Conservation (phyloP, 2,329 filamentous ascomycete genomes). For the Ceratocystis cubensis region DNA sequence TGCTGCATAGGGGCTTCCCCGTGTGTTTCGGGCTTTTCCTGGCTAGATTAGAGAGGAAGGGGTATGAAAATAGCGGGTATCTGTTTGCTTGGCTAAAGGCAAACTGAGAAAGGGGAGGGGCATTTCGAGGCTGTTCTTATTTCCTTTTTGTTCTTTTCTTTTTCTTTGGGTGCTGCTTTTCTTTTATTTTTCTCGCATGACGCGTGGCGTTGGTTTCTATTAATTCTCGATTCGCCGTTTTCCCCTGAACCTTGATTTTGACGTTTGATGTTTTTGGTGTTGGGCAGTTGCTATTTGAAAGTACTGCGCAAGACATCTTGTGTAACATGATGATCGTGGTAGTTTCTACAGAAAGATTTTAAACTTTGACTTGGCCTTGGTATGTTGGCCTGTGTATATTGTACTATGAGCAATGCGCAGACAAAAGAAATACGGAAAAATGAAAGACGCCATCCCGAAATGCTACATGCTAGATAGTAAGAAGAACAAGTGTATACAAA, state of each 20-base stretch:
- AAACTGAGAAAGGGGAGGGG: neutral
- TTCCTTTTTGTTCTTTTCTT: neutral
- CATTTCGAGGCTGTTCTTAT: neutral
- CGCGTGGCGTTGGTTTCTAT: conserved; percentile 10
- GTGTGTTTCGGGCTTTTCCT: neutral
- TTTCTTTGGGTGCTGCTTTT: neutral
- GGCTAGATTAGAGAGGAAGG: neutral
- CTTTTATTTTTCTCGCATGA: conserved; percentile 11
- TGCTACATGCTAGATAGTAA: neutral
- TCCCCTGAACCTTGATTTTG: neutral
- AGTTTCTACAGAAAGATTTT: too few relatives aligned
- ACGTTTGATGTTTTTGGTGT: neutral
- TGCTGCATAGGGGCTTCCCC: neutral
- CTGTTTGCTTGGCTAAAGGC: neutral
- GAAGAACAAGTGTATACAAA: too few relatives aligned
- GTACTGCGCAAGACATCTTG: neutral
- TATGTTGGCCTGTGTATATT: neutral
- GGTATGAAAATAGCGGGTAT: neutral
- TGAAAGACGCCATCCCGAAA: neutral
- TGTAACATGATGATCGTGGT: neutral
- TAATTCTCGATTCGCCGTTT: neutral
- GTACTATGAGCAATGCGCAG: neutral
- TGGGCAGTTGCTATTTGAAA: neutral
- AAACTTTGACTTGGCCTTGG: too few relatives aligned
- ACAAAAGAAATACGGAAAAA: neutral